Evolutionary conservation across 2,329 filamentous ascomycete genomes (phyloP).

Genomic region (Lanzia echinophila): DNA sequence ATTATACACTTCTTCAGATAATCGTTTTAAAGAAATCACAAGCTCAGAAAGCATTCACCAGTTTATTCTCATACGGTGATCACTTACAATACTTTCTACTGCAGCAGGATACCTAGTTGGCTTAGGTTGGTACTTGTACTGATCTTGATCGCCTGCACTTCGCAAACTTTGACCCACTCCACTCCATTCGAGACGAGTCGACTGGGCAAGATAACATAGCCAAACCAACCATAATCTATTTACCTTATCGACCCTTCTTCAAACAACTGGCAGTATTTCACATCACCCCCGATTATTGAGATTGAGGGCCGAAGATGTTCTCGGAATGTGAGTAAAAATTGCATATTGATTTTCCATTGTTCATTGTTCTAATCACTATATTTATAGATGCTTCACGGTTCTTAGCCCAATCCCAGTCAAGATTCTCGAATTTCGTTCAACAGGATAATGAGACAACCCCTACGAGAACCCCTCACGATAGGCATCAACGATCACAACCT

Average conservation of each 20-base stretch:
- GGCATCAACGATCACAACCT: constrained; percentile 24
- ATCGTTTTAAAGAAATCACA: neutral
- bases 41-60: neutral
- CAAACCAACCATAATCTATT: too few species aligned
- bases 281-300: neutral
- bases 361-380: constrained; percentile 11
- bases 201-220: too few species aligned
- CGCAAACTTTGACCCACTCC: too few species aligned
- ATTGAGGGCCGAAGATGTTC: constrained; percentile 25
- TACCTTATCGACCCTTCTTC: too few species aligned
- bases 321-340: constrained; percentile 29
- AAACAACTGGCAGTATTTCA: neutral
- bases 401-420: constrained; percentile 91
- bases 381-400: constrained; percentile 86
- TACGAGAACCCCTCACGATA: constrained; percentile 31
- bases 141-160: too few species aligned
- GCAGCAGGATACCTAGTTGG: too few species aligned
- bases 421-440: constrained; percentile 67
- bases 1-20: too few species aligned
- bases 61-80: neutral
- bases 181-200: too few species aligned
- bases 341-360: neutral
- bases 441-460: constrained; percentile 35
- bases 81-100: too few species aligned
- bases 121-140: too few species aligned